Base-by-base conservation (phyloP, 768 basidiomycete genomes). In the Rubroboletus pulcherrimus region DNA sequence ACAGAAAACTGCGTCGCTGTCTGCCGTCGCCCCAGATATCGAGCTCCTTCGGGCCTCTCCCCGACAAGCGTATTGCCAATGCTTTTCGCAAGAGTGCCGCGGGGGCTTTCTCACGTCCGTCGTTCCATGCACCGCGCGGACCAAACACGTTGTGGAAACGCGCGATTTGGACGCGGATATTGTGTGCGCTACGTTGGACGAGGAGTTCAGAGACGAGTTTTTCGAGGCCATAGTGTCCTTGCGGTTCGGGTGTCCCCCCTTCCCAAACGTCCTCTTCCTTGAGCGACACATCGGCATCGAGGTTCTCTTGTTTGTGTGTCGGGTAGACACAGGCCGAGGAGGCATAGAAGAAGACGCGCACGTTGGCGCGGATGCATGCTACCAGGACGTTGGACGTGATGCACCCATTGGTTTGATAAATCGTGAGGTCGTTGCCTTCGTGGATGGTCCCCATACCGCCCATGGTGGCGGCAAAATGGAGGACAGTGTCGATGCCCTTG, bases 371-470 rank as follows among this genome's bases (percentile, higher is more conserved):
- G 15, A 71, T 52, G 45, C 73, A 71, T 0, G 81, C 79, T 1
- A 60, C 35, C 33, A 85, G 61, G 34, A 84, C 49, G 51, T 81
- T 80, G 10, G 72, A 45, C 1, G 80, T 81, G 75, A 85, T 84
- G 6, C 55, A 37, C 24, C 80, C 73, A 55, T 85, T 84, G 26
- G 77, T 71, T 7, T 60, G 53, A 58, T 83, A 85, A 29, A 84
- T 80, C 17, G 56, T 55, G 41, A 76, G 69, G 46, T 81, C 78
- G 62, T 85, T 84, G 0, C 62, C 68, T 5, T 68, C 61, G 57
- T 84, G 82, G 44, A 85, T 85, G 0, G 76, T 76, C 2, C 84
- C 84, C 84, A 85, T 85, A 0, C 84, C 84, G 4, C 82, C 83
- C 83, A 83, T 84, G 21, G 73, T 79, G 2, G 83, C 83, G 11